Percentiles rank a stretch among this genome's conserved stretches.
Conservation (phyloP, 176 grass and related monocot genomes). For the Aegilops tauschii region DNA sequence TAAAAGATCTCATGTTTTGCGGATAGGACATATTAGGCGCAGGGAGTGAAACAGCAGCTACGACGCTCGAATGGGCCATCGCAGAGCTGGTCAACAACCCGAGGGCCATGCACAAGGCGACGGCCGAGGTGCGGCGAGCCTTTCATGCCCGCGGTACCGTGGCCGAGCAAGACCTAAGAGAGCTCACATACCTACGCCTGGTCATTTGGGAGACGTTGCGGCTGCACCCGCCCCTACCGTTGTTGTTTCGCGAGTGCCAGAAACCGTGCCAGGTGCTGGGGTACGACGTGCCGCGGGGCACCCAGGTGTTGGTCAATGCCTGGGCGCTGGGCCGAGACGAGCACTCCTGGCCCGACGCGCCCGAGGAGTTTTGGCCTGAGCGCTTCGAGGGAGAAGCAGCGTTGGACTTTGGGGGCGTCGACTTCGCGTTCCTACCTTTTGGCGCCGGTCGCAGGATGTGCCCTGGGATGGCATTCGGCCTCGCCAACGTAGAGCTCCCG, state of each 20-base stretch:
- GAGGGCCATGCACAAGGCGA: neutral
- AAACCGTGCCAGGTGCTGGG: neutral
- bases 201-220: neutral
- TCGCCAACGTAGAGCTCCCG: slow-evolving; percentile 24
- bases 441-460: slow-evolving; percentile 30
- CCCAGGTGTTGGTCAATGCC: neutral
- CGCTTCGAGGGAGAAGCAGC: neutral
- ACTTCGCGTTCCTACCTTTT: slow-evolving; percentile 22
- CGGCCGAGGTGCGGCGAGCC: too few species aligned
- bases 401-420: neutral
- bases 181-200: neutral
- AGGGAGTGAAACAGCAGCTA: neutral
- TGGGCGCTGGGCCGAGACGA: neutral
- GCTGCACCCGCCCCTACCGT: neutral
- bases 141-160: neutral
- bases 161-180: neutral
- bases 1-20: neutral
- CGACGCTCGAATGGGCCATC: neutral
- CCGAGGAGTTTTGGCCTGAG: neutral
- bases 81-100: neutral
- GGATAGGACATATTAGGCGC: neutral
- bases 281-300: neutral
- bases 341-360: neutral
- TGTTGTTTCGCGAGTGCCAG: neutral
- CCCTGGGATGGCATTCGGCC: slow-evolving; percentile 25